Base-by-base conservation (phyloP, 2,329 filamentous ascomycete species). In the Elsinoe ampelina region DNA sequence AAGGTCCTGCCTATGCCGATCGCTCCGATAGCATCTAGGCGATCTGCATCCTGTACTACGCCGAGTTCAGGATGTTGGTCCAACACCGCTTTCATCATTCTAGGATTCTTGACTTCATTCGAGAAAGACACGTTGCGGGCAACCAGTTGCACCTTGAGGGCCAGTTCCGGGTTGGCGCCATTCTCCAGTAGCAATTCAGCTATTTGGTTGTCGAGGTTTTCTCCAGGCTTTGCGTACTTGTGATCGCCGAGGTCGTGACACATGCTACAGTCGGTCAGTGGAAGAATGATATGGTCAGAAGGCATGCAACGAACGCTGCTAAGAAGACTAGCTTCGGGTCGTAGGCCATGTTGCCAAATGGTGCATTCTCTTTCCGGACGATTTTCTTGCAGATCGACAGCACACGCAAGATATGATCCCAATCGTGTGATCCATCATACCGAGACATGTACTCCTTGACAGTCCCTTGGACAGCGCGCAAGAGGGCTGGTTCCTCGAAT, bases 1-100 rank as follows among this genome's bases (percentile, higher is more conserved):
- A 93, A 91, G 39, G 81, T 82, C 42, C 92, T 76, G 1, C 82
- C 91, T 57, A 95, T 84, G 0, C 92, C 92, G 30, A 96, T 81
- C 0, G 87, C 89, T 1, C 91, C 92, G 51, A 96, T 84, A 3
- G 90, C 87, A 72, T 97, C 92, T n/a, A 97, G 75, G 5, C 91
- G 79, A 73, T 96, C 92, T 3, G 91, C 91, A 70, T 96, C 92
- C 72, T 96, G 91, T 32, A 96, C 89, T 48, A 95, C 81, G 0
- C 82, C 90, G 34, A 93, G 74, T 69, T 93, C 89, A 1, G 88
- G 88, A 67, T 87, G 75, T 30, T 72, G 66, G 5, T 67, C 68
- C n/a, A 95, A 75, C n/a, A 91, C 75, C 1, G 73, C 70, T n/a
- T 70, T 70, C 7, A 89, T 83, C 11, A 73, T 71, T 26, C 68